A percentile compares a stretch with the other conserved stretches of the same genome.
These are phyloP conservation scores for Houttuynia cordata DNA, from an alignment of 164 flowering plant species.

Conservation along the genomic window DNA sequence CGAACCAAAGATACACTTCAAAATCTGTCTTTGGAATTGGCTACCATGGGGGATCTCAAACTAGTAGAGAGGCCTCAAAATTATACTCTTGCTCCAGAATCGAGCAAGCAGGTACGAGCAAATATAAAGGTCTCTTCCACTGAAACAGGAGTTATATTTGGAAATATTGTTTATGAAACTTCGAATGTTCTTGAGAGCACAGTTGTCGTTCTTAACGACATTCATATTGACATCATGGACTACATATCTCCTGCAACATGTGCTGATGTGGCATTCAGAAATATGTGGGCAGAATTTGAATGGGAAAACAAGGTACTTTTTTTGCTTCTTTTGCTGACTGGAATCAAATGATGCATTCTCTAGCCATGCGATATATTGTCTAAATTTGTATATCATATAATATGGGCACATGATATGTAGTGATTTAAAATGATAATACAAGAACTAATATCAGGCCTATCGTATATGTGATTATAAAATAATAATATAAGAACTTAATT, in stretches of 20 bases:
- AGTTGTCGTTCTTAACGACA: slow-evolving; percentile 93
- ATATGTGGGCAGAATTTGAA: slow-evolving; percentile 99
- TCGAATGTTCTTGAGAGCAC: slow-evolving; percentile 86
- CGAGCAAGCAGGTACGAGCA: slow-evolving; percentile 91
- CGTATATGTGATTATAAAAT: too few relatives aligned
- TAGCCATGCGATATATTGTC: neutral
- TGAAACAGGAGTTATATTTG: slow-evolving; percentile 97
- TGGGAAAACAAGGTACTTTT: slow-evolving; percentile 98
- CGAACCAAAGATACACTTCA: slow-evolving; percentile 95
- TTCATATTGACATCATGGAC: slow-evolving; percentile 98
- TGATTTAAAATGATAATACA: too few relatives aligned
- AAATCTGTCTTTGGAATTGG: slow-evolving; percentile 90
- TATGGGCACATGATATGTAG: too few relatives aligned
- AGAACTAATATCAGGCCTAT: too few relatives aligned
- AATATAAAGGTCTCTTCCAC: slow-evolving; percentile 98
- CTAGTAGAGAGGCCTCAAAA: slow-evolving; percentile 99
- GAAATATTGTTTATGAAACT: slow-evolving; percentile 94
- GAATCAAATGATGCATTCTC: neutral
- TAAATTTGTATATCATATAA: too few relatives aligned
- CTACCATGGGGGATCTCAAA: slow-evolving; percentile 98
- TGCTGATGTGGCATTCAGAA: slow-evolving; percentile 81
- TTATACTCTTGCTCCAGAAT: slow-evolving; percentile 89
- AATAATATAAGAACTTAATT: too few relatives aligned
- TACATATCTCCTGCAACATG: slow-evolving; percentile 96
- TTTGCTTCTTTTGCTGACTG: neutral